Evolutionary conservation across 768 basidiomycete species (phyloP).

Genomic region (Erythrobasidium yunnanense): DNA sequence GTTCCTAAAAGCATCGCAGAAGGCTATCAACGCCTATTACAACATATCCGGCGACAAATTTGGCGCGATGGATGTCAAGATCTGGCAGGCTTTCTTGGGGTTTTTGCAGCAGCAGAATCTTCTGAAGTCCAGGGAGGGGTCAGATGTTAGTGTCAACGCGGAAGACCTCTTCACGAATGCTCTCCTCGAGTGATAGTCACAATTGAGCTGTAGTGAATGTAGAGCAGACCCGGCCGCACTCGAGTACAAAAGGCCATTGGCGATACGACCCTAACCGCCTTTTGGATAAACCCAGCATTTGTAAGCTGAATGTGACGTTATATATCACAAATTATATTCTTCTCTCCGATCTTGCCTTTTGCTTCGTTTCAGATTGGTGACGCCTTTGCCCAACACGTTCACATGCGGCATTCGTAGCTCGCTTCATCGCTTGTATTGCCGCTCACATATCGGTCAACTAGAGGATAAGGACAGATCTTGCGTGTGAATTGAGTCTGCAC

Average conservation of each 20-base stretch:
- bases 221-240: no score
- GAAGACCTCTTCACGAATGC: not conserved
- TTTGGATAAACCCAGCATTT: no score
- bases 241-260: no score
- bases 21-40: not conserved
- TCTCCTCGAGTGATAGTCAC: not conserved
- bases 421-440: constrained; percentile 30
- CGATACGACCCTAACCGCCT: no score
- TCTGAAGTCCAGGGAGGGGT: not conserved
- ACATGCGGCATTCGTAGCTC: constrained; percentile 31
- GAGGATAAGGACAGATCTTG: constrained; percentile 29
- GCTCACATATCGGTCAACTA: constrained; percentile 28
- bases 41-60: not conserved
- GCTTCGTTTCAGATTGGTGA: no score
- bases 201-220: no score
- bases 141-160: not conserved
- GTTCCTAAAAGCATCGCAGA: not conserved
- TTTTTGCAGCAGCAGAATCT: not conserved
- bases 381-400: no score
- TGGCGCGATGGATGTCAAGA: not conserved
- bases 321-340: no score
- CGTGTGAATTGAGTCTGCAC: constrained; percentile 23
- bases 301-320: no score
- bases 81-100: not conserved
- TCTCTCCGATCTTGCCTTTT: no score